Base-by-base conservation (phyloP, 2,329 filamentous ascomycete species). In the Penicillium sp. region DNA sequence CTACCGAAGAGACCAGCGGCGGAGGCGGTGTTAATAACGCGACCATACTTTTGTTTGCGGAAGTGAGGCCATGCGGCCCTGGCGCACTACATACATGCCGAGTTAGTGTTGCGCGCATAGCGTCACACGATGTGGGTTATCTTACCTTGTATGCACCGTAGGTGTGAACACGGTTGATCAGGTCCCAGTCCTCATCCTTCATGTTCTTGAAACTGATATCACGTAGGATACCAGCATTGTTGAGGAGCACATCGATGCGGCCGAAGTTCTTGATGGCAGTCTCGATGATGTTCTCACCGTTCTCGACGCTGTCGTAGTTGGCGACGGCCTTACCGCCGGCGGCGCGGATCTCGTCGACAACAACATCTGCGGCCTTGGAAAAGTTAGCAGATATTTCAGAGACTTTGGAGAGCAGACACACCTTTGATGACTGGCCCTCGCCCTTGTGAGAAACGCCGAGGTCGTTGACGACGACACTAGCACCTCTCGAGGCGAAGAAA, bases 151-250 rank as follows among this genome's bases (percentile, higher is more conserved):
- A 99, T 68, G 91, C 87, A 65, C 94, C 94, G 70, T 85, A 88
- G 66, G 96, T 86, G 76, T 99, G 93, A 52, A 97, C 93, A 72
- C 85, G 87, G 76, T 93, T 89, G 71, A 96, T 89, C 63, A 96
- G 78, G 71, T 99, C 93, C 94, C 94, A 99, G 74, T 99, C 94
- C 70, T 88, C 77, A 73, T 99, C 94, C 74, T 88, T 94, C 84
- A 97, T 95, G 78, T 97, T 97, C 84, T 96, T 96, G 81, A 99
- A 97, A 82, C 89, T 93, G 70, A 97, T 75, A 77, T 97, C 92
- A 56, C 93, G 88, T 55, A 96, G 82, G 70, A 97, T 97, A 69
- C 94, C 93, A 56, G 94, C 94, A 71, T 97, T 99, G 83, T 99
- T 99, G 77, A 99, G 87, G 66, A 99, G 86, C 60, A 99, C 80